Evolutionary conservation across 2,329 filamentous ascomycete species (phyloP), one percentile per base, ranked within the genome.

Genomic region (Lasiodiplodia gonubiensis): DNA sequence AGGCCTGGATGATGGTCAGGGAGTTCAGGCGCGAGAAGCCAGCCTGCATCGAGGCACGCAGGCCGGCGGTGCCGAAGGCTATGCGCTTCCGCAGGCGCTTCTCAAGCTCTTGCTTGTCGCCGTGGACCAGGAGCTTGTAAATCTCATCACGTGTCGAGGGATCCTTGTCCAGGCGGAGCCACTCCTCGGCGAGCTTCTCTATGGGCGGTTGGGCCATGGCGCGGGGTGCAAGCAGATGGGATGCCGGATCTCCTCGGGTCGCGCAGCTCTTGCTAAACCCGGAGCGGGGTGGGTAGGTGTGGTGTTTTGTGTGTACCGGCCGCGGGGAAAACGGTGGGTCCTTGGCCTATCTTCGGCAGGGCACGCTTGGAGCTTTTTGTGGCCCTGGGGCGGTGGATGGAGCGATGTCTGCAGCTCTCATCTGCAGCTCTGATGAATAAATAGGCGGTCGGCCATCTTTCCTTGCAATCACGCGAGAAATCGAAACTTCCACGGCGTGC

Each of bases 31-130:
- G 85, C 2, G 87, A 83, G 74, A 89, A 90, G 5, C 88, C 88
- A 53, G 87, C 88, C 71, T 87, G 84, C 88, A 90, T 90, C 46
- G 83, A 82, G n/a, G 86, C 86, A 54, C 88, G 82, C 10, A 90
- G 80, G 51, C 88, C 88, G 48, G 86, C 86, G 6, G 86, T 89
- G 27, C 87, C 87, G 70, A 89, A 89, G 53, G 86, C 82, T 68
- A 89, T 89, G 30, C 86, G 84, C 30, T 82, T 80, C 4, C 80
- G 77, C 25, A 89, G 81, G 49, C 86, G 83, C 66, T 77, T 79
- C 69, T 87, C 83, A 6, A 89, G 79, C 69, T 87, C 85, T 8
- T 73, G 70, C 2, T 76, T 74, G 67, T 86, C 76, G 42, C 80
- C 77, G 33, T 81, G 70, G 39, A 81, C 78, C 21, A 85, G 79